Evolutionary conservation across 371 early-diverging fungal species (phyloP).

Genomic region (Saksenaea vasiformis): DNA sequence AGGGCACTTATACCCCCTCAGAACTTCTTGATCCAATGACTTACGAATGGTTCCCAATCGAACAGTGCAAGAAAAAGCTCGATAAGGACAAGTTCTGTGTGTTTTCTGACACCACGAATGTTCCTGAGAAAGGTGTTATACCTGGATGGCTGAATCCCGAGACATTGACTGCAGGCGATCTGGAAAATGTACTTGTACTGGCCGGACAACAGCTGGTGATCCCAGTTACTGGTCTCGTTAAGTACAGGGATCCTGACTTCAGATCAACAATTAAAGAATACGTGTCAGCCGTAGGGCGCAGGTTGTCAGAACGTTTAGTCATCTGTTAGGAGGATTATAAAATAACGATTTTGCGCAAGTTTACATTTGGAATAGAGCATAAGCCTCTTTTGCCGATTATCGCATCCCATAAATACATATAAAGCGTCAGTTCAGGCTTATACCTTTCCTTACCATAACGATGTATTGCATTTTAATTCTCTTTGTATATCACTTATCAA

Average conservation of each 20-base stretch:
- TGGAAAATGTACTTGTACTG: slow-evolving; percentile 3
- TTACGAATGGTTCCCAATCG: slow-evolving; percentile 45
- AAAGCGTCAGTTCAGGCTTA: background rate
- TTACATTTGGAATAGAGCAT: background rate
- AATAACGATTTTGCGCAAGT: background rate
- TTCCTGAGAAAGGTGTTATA: background rate
- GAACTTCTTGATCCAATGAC: slow-evolving; percentile 71
- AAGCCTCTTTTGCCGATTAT: background rate
- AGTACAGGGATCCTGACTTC: slow-evolving; percentile 3
- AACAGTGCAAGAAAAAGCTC: slow-evolving; percentile 24
- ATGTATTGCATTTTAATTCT: background rate
- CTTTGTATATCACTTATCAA: background rate
- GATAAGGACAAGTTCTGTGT: slow-evolving; percentile 20
- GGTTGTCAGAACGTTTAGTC: slow-evolving; percentile 9
- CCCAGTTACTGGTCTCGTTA: background rate
- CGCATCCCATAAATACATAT: background rate
- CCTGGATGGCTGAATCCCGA: slow-evolving; percentile 9
- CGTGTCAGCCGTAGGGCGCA: slow-evolving; percentile 6
- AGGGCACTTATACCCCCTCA: slow-evolving; percentile 84
- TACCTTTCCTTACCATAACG: background rate
- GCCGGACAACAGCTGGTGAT: background rate
- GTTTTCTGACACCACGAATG: slow-evolving; percentile 8
- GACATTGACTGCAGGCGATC: background rate
- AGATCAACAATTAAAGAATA: slow-evolving; percentile 8
- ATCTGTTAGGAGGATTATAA: slow-evolving; percentile 3